phyloP scores from a whole-genome alignment of 2,329 filamentous ascomycete species.

The Pestalotiopsis sp. region DNA sequence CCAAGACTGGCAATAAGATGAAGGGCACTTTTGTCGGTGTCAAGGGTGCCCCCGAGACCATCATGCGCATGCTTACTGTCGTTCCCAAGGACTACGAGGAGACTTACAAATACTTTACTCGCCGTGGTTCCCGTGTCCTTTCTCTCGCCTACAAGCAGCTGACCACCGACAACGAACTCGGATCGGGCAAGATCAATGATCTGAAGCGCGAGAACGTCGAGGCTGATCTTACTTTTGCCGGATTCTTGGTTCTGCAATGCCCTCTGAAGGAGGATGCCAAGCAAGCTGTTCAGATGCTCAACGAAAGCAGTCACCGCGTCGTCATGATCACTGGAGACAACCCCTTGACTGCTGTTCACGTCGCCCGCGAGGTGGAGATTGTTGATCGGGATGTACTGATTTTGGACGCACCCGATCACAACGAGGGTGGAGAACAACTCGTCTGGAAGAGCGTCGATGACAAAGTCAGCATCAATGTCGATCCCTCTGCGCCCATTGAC shows the following conservation, averaged over 20 bases:
- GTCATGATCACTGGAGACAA: conserved; percentile 99
- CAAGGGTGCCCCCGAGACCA: conserved; percentile 97
- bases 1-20: conserved; percentile 72
- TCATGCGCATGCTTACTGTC: conserved; percentile 85
- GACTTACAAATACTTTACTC: conserved; percentile 97
- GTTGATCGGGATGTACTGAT: conserved; percentile 95
- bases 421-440: conserved; percentile 76
- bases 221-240: conserved; percentile 81
- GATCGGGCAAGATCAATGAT: conserved; percentile 85
- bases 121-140: conserved; percentile 91
- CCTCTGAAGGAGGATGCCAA: conserved; percentile 96
- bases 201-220: conserved; percentile 93
- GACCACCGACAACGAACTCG: conserved; percentile 77
- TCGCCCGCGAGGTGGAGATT: conserved; percentile 94
- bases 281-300: conserved; percentile 92
- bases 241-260: conserved; percentile 93
- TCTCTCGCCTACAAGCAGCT: conserved; percentile 94
- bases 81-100: conserved; percentile 91
- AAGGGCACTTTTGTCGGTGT: conserved; percentile 91
- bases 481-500: conserved; percentile 80
- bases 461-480: conserved; percentile 81
- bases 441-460: conserved; percentile 97
- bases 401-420: conserved; percentile 90
- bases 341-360: conserved; percentile 92
- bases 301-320: conserved; percentile 96